A percentile compares a stretch with the other conserved stretches of the same genome.
Evolutionary conservation across 768 basidiomycete genomes (phyloP).

Genomic region (Leucogyrophana mollusca): DNA sequence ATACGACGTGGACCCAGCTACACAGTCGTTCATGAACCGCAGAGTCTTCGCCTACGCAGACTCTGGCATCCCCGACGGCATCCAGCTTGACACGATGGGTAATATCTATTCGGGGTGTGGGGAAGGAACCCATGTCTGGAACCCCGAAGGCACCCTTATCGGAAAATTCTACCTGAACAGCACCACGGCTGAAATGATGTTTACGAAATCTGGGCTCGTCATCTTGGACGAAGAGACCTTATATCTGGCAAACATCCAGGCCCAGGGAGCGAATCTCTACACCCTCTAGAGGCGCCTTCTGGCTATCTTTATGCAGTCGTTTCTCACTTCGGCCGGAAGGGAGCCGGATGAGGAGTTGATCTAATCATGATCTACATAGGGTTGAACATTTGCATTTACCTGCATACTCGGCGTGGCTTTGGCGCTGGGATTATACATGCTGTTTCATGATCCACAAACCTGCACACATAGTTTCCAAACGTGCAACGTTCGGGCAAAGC

Average conservation of each 20-base stretch:
- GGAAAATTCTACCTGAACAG: constrained; percentile 60
- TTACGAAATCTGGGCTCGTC: constrained; percentile 39
- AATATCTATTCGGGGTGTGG: constrained; percentile 69
- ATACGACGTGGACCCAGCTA: constrained; percentile 60
- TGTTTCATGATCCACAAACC: too few species aligned
- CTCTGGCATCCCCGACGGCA: constrained; percentile 64
- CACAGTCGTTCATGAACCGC: constrained; percentile 55
- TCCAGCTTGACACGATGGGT: constrained; percentile 60
- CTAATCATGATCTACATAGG: too few species aligned
- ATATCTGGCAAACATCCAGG: constrained; percentile 36
- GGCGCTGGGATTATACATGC: too few species aligned
- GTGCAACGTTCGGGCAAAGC: too few species aligned
- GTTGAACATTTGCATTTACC: too few species aligned
- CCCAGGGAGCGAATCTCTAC: constrained; percentile 26
- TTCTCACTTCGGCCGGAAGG: too few species aligned
- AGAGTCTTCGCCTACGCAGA: constrained; percentile 68
- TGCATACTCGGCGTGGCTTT: too few species aligned
- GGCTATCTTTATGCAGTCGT: not conserved
- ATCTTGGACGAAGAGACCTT: constrained; percentile 39
- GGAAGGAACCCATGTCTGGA: constrained; percentile 70
- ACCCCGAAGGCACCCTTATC: constrained; percentile 50
- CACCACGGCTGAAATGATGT: constrained; percentile 37
- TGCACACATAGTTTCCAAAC: too few species aligned
- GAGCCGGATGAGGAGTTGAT: too few species aligned
- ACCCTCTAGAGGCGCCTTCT: not conserved